Evolutionary conservation across 2,329 filamentous ascomycete species (phyloP).

Genomic region (Calonectria henricotiae): DNA sequence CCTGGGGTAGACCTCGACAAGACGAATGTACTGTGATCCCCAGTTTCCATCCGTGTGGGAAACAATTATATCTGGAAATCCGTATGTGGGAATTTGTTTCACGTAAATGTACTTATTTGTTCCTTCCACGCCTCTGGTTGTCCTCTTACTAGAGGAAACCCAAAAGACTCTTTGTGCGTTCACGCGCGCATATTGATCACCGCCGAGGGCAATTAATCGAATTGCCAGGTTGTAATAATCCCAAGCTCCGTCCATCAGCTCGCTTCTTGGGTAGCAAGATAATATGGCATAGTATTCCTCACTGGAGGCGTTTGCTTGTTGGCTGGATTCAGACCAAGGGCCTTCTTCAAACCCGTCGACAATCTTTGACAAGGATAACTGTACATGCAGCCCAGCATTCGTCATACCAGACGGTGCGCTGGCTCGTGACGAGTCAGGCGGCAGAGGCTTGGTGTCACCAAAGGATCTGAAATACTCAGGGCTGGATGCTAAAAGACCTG

Average conservation of each 20-base stretch:
- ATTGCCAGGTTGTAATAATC: neutral
- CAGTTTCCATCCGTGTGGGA: neutral
- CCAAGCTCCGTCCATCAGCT: neutral
- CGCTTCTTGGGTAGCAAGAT: neutral
- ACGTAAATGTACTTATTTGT: neutral
- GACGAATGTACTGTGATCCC: neutral
- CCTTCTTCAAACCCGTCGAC: neutral
- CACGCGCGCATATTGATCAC: neutral
- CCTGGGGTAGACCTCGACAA: neutral
- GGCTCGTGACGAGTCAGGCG: neutral
- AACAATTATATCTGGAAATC: neutral
- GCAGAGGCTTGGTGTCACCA: neutral
- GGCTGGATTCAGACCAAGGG: neutral
- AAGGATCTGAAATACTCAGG: neutral
- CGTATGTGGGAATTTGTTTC: neutral
- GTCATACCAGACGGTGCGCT: neutral
- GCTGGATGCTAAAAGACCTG: neutral
- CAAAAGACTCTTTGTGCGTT: neutral
- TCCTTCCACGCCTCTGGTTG: neutral
- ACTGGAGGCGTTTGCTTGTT: neutral
- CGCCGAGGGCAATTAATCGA: neutral
- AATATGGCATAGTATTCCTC: constrained; percentile 1
- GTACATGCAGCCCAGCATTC: neutral
- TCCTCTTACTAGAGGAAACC: neutral
- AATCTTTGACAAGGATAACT: neutral